Conservation (phyloP, 106 monocot species). For the Ottelia alismoides region DNA sequence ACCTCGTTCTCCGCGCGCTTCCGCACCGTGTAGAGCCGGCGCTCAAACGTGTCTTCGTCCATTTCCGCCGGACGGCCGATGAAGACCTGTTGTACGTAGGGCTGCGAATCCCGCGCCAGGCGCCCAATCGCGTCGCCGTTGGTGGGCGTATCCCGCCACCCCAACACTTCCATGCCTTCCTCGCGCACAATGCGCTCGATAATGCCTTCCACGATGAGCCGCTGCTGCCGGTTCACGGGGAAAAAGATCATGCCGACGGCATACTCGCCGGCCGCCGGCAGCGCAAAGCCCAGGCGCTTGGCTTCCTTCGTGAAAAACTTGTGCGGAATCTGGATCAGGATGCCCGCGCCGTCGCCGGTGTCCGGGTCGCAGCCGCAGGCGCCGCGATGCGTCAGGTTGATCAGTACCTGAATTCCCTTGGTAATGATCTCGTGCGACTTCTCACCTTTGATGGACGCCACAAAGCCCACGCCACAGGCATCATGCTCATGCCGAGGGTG, state of each 20-base stretch:
- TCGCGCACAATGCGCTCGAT: neutral
- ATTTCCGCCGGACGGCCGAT: neutral
- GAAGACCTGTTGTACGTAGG: neutral
- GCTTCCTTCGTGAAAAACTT: no score
- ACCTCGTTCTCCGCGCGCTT: neutral
- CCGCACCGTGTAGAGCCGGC: neutral
- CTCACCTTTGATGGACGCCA: neutral
- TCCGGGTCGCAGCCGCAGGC: neutral
- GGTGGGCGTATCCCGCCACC: neutral
- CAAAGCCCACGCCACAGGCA: neutral
- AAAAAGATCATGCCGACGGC: neutral
- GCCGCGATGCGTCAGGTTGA: neutral
- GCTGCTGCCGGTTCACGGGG: no score
- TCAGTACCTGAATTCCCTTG: neutral
- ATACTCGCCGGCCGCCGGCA: no score
- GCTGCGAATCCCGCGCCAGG: neutral
- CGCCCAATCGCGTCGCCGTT: neutral
- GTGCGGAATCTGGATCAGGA: neutral
- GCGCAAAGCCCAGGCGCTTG: no score
- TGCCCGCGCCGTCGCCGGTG: neutral
- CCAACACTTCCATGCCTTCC: no score
- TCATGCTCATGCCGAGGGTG: neutral
- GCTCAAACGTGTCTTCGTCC: no score
- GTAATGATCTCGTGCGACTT: neutral
- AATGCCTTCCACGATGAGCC: neutral